Conservation (phyloP, 2,329 filamentous ascomycete species). For the Epicoccum sorghinum region DNA sequence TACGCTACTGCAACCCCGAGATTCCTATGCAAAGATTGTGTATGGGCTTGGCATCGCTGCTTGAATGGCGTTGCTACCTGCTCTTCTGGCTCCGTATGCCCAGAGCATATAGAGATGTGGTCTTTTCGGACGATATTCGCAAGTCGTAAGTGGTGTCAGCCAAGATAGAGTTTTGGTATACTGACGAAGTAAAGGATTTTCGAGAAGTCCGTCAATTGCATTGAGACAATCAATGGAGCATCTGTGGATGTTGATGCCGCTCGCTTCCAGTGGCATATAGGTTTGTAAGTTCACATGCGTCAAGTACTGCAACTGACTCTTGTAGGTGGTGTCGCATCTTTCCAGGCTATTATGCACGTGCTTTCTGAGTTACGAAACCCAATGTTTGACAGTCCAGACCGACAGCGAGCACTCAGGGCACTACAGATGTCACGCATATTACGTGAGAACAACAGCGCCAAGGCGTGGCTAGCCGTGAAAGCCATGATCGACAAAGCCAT, state of each 20-base stretch:
- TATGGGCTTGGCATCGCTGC: constrained; percentile 38
- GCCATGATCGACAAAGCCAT: constrained; percentile 48
- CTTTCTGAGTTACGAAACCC: constrained; percentile 48
- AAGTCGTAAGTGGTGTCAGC: constrained; percentile 35
- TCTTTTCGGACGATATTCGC: constrained; percentile 44
- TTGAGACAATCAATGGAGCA: constrained; percentile 45
- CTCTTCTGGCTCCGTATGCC: constrained; percentile 50
- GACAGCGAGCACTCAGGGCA: constrained; percentile 43
- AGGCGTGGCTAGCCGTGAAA: constrained; percentile 46
- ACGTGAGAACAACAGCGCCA: constrained; percentile 43
- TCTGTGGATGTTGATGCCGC: constrained; percentile 44
- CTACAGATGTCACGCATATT: constrained; percentile 40
- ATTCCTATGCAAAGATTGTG: constrained; percentile 41
- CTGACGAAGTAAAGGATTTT: constrained; percentile 40
- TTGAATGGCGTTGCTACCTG: constrained; percentile 48
- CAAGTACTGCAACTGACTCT: constrained; percentile 13
- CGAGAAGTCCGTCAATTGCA: constrained; percentile 47
- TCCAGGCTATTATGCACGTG: constrained; percentile 48
- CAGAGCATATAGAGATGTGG: constrained; percentile 42
- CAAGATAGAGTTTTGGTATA: not conserved
- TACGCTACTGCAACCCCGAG: constrained; percentile 39
- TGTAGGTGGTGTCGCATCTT: constrained; percentile 40
- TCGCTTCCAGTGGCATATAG: constrained; percentile 49
- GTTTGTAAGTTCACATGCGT: constrained; percentile 15
- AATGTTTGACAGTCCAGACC: constrained; percentile 43